Conservation (phyloP, 495 filamentous ascomycete species). For the Aspergillus bridgeri region DNA sequence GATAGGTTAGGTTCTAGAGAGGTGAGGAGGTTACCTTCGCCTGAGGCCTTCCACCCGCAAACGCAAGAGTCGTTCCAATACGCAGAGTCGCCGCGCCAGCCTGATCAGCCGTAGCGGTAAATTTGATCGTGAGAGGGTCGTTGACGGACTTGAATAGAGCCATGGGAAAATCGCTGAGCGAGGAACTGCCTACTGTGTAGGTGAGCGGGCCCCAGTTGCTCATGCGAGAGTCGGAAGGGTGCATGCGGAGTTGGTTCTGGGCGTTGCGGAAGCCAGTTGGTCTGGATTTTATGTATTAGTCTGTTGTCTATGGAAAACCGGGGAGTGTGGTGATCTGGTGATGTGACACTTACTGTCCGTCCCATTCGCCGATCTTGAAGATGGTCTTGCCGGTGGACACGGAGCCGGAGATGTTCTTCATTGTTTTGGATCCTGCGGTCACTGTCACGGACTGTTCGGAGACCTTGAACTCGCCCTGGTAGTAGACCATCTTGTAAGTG, state of each 20-base stretch:
- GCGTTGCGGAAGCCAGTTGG: conserved; percentile 65
- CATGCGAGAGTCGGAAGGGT: conserved; percentile 63
- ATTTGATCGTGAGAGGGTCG: conserved; percentile 58
- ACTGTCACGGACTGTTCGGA: conserved; percentile 52
- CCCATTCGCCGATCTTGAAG: conserved; percentile 62
- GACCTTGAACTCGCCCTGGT: conserved; percentile 60
- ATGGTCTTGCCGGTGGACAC: conserved; percentile 46
- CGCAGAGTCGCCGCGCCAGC: conserved; percentile 54
- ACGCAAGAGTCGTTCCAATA: conserved; percentile 62
- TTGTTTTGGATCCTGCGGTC: conserved; percentile 49
- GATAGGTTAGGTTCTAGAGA: too few relatives aligned
- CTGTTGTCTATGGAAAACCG: background rate
- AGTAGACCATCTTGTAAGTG: conserved; percentile 64
- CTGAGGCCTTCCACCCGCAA: conserved; percentile 45
- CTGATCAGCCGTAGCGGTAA: conserved; percentile 50
- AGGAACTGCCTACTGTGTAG: conserved; percentile 55
- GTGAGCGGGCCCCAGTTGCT: conserved; percentile 54
- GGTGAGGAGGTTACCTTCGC: conserved; percentile 21
- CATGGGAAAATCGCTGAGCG: conserved; percentile 58
- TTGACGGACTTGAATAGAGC: conserved; percentile 61
- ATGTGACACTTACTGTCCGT: conserved; percentile 40
- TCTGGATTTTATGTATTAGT: conserved; percentile 20
- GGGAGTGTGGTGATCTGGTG: background rate
- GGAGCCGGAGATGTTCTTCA: conserved; percentile 50
- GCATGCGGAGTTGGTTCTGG: conserved; percentile 62